These are phyloP conservation scores for Dacryopinax spathularia DNA, from an alignment of 768 basidiomycete genomes.

Conservation along the genomic window DNA sequence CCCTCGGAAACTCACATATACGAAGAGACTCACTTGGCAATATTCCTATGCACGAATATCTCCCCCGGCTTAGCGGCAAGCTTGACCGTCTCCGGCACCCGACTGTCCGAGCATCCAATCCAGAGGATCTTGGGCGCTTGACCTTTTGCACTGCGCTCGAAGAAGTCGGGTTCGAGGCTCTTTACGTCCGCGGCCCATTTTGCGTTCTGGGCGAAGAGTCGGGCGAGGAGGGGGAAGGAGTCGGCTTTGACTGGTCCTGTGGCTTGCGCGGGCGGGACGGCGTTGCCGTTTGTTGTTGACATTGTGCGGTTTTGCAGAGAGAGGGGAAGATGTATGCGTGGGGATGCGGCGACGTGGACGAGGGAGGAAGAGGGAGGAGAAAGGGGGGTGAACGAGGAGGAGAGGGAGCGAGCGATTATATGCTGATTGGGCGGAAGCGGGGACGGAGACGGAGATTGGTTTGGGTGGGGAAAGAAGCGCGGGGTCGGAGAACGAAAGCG, in stretches of 20 bases:
- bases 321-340: not conserved
- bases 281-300: not conserved
- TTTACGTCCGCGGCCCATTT: slow-evolving; percentile 56
- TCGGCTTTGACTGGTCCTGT: slow-evolving; percentile 8
- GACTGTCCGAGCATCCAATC: slow-evolving; percentile 71
- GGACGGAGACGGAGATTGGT: not conserved
- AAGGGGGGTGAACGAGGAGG: not conserved
- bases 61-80: slow-evolving; percentile 59
- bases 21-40: slow-evolving; percentile 54
- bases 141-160: slow-evolving; percentile 42
- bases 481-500: too few species aligned
- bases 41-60: slow-evolving; percentile 72
- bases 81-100: slow-evolving; percentile 67
- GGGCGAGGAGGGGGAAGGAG: slow-evolving; percentile 23
- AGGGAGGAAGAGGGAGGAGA: not conserved
- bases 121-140: slow-evolving; percentile 64
- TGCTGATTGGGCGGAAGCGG: not conserved
- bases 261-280: not conserved
- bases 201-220: slow-evolving; percentile 39
- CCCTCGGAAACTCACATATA: not conserved
- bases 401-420: not conserved
- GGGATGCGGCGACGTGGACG: not conserved
- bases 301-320: not conserved
- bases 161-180: slow-evolving; percentile 46
- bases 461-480: not conserved